Evolutionary conservation across 2,329 filamentous ascomycete species (phyloP), one percentile per base, ranked within the genome.

Genomic region (Alternaria conjuncta): DNA sequence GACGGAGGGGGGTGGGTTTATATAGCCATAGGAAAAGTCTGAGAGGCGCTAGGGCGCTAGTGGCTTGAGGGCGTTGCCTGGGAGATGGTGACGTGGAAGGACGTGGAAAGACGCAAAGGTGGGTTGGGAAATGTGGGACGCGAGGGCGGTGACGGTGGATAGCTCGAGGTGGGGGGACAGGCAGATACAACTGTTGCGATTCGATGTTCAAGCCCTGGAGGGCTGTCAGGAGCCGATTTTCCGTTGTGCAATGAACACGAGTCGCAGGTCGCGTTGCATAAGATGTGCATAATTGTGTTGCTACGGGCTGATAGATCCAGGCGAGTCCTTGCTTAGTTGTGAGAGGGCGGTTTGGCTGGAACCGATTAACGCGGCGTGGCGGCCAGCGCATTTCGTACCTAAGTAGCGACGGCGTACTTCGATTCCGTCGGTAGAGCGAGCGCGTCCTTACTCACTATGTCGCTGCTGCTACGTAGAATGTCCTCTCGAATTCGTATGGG

Each of bases 1-100:
- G 63, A 55, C 26, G 55, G 47, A 57, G 55, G 51, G 4, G 9
- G 45, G 18, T n/a, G 18, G 13, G 20, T 30, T 56, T 59, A 55
- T 63, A 63, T 63, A 60, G n/a, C n/a, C n/a, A n/a, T n/a, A n/a
- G n/a, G 49, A 41, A 36, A 41, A 49, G 26, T 12, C 21, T 30
- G 20, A 20, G 30, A 12, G 43, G 15, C 50, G 57, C 57, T 60
- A 60, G 28, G 15, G 20, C 8, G 7, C 30, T 53, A 53, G 49
- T 3, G 18, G n/a, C 1, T 9, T 4, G 8, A 9, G 32, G 8
- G 50, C 28, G n/a, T 36, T 47, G 53, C 55, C 36, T 23, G 59
- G 59, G 20, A 54, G 36, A 61, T 25, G 36, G n/a, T 43, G 28
- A 49, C 49, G 49, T 25, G 36, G 36, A 36, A 32, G 12, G 30